Percentiles rank a stretch among this genome's conserved stretches.
phyloP scores from a whole-genome alignment of 1,139 yeast genomes.

The Hyphopichia wangnamkhiaoensis region DNA sequence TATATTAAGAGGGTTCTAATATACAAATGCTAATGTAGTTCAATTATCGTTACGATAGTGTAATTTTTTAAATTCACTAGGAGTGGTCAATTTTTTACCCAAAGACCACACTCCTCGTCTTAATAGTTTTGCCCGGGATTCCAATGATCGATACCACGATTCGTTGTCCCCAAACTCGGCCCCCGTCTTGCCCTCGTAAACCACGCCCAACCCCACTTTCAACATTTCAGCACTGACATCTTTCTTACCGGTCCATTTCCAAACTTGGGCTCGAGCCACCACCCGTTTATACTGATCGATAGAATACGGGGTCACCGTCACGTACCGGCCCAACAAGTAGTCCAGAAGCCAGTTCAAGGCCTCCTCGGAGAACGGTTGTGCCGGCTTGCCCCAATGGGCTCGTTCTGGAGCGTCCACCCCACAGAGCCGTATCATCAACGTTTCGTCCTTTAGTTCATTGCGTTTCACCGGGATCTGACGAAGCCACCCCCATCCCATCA shows the following conservation, averaged over 20 bases:
- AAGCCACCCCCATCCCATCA: slow-evolving; percentile 94
- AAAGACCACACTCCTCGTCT: slow-evolving; percentile 75
- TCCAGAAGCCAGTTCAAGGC: slow-evolving; percentile 74
- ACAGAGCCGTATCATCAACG: slow-evolving; percentile 71
- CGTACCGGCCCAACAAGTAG: slow-evolving; percentile 63
- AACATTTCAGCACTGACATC: slow-evolving; percentile 91
- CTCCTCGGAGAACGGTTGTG: slow-evolving; percentile 86
- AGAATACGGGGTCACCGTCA: slow-evolving; percentile 74
- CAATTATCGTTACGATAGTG: too few relatives aligned
- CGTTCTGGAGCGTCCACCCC: slow-evolving; percentile 99
- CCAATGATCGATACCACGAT: slow-evolving; percentile 55
- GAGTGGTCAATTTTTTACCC: slow-evolving; percentile 58
- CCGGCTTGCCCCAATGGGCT: slow-evolving; percentile 91
- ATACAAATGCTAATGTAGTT: too few relatives aligned
- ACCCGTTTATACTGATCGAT: slow-evolving; percentile 89
- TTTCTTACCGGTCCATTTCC: slow-evolving; percentile 71
- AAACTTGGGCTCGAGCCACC: slow-evolving; percentile 76
- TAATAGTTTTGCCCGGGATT: slow-evolving; percentile 56
- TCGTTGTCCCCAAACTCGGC: slow-evolving; percentile 88
- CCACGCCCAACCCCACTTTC: slow-evolving; percentile 77
- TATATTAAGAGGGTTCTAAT: too few relatives aligned
- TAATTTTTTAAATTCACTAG: slow-evolving; percentile 75
- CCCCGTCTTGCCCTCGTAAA: slow-evolving; percentile 78
- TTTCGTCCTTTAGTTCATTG: slow-evolving; percentile 53
- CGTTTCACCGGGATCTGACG: slow-evolving; percentile 50